Conservation (phyloP, 768 basidiomycete genomes). For the Butyriboletus loyo region DNA sequence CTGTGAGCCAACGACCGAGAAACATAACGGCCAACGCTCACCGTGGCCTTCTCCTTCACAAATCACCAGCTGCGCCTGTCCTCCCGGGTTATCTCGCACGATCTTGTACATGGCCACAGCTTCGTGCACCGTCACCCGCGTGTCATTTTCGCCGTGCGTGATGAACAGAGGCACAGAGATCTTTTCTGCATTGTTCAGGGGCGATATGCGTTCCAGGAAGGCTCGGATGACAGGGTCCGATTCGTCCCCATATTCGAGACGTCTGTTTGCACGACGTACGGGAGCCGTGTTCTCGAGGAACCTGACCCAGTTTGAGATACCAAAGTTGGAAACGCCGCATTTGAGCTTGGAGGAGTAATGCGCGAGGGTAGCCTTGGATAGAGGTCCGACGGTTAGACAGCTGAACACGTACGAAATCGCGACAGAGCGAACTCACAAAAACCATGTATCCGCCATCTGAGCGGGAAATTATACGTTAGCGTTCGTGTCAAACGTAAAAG, state of each 20-base stretch:
- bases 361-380: conserved; percentile 36
- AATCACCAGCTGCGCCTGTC: conserved; percentile 36
- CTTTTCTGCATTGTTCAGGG: conserved; percentile 36
- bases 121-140: conserved; percentile 38
- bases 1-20: conserved; percentile 1
- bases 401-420: neutral
- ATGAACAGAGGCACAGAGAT: conserved; percentile 38
- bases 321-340: conserved; percentile 42
- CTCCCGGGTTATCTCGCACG: conserved; percentile 20
- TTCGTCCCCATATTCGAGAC: conserved; percentile 43
- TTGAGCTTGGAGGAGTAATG: conserved; percentile 41
- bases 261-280: conserved; percentile 32
- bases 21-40: conserved; percentile 15
- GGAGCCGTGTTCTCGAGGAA: conserved; percentile 43
- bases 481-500: neutral
- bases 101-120: conserved; percentile 38
- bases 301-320: conserved; percentile 38
- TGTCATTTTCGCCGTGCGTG: conserved; percentile 42
- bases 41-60: conserved; percentile 44
- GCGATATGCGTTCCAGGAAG: conserved; percentile 39
- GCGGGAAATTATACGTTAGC: neutral
- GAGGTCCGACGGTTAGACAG: neutral
- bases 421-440: conserved; percentile 27
- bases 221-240: conserved; percentile 34
- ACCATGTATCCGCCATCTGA: conserved; percentile 42